Conservation (phyloP, 75 land plant species). For the Azolla pinnata region DNA sequence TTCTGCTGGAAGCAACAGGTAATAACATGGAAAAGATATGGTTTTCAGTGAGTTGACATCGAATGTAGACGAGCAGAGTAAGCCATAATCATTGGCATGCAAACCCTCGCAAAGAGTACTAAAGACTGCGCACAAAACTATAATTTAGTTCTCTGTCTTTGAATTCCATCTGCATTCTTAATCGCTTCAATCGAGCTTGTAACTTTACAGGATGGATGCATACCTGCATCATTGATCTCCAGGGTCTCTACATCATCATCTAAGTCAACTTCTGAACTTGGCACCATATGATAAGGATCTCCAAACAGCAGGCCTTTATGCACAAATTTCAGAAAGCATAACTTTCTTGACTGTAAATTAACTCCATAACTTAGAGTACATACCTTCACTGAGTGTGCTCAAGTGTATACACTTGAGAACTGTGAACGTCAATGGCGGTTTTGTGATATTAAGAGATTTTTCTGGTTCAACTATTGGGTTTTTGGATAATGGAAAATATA, state of each 20-base stretch:
- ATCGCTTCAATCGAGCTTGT: no score
- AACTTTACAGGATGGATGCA: slow-evolving; percentile 10
- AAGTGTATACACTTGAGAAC: slow-evolving; percentile 43
- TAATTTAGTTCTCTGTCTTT: neutral
- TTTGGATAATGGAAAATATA: slow-evolving; percentile 57
- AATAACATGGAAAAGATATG: slow-evolving; percentile 43
- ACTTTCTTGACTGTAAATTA: no score
- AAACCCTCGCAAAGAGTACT: slow-evolving; percentile 44
- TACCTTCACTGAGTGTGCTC: slow-evolving; percentile 60
- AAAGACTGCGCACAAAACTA: slow-evolving; percentile 43
- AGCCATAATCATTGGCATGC: slow-evolving; percentile 40
- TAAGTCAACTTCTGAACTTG: slow-evolving; percentile 36
- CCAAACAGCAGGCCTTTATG: slow-evolving; percentile 46
- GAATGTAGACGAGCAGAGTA: slow-evolving; percentile 52
- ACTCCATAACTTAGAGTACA: no score
- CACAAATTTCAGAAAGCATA: neutral
- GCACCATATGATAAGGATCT: slow-evolving; percentile 37
- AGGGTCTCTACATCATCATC: slow-evolving; percentile 32
- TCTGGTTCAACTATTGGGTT: slow-evolving; percentile 16
- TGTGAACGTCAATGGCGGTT: slow-evolving; percentile 25
- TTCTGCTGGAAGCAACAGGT: slow-evolving; percentile 58
- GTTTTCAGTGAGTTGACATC: slow-evolving; percentile 38
- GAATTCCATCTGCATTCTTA: no score
- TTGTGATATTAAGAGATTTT: slow-evolving; percentile 8
- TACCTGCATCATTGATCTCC: slow-evolving; percentile 49